A percentile compares a stretch with the other conserved stretches of the same genome.
Conservation (phyloP, 2,329 filamentous ascomycete genomes). For the Xylaria sp. region DNA sequence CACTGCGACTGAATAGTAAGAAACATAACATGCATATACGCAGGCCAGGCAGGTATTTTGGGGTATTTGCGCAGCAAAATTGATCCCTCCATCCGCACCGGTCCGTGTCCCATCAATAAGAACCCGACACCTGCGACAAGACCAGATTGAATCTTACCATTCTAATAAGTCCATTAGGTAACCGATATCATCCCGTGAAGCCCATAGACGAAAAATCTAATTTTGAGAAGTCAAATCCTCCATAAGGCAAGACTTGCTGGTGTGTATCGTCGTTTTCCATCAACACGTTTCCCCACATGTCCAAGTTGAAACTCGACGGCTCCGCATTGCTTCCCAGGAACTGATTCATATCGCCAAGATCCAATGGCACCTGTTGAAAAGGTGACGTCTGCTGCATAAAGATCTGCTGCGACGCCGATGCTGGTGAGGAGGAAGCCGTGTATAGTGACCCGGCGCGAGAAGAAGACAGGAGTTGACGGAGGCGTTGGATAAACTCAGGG, state of each 20-base stretch:
- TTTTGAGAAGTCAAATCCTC: slow-evolving; percentile 29
- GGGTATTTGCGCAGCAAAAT: background rate
- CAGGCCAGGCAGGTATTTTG: background rate
- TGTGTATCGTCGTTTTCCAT: slow-evolving; percentile 24
- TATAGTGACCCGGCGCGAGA: slow-evolving; percentile 18
- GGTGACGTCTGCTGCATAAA: slow-evolving; percentile 24
- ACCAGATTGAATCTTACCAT: background rate
- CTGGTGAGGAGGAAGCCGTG: slow-evolving; percentile 10
- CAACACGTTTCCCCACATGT: slow-evolving; percentile 37
- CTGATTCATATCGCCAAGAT: slow-evolving; percentile 24
- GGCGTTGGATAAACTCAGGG: slow-evolving; percentile 33
- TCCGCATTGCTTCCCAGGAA: slow-evolving; percentile 17
- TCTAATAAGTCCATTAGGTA: background rate
- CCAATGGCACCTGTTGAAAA: slow-evolving; percentile 23
- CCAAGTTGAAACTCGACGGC: slow-evolving; percentile 22
- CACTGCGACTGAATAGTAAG: background rate
- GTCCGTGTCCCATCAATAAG: background rate
- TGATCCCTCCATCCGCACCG: background rate
- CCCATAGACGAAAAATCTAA: slow-evolving; percentile 27
- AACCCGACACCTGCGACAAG: background rate
- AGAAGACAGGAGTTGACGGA: slow-evolving; percentile 26
- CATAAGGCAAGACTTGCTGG: slow-evolving; percentile 25
- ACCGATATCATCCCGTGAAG: slow-evolving; percentile 5
- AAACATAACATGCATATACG: background rate
- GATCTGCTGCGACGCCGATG: slow-evolving; percentile 20